Base-by-base conservation (phyloP, 805 yeast species). In the Ogataea haglerorum region DNA sequence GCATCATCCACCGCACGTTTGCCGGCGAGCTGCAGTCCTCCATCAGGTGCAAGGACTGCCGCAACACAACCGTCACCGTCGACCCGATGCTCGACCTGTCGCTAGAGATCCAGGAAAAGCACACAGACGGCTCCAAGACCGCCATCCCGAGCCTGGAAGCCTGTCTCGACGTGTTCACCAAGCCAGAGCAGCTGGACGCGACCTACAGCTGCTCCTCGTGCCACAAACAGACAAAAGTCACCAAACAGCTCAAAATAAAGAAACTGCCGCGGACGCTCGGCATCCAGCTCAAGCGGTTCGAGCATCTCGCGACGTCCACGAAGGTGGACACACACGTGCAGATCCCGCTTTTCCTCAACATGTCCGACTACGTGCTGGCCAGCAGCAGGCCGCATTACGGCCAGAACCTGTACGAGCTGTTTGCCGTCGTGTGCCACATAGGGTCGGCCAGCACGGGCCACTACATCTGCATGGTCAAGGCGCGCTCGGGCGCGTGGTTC, bases 381-480 rank as follows among this genome's bases (percentile, higher is more conserved):
- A 45, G 39, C 5, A 24, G 34, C 8, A 23, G 37, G 13, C 34
- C 31, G 5, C 36, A 36, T 13, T 19, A 37, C 2, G 55, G 64
- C 14, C 64, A 40, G 37, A 38, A 40, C 13, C 63, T 78, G 2
- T 91, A 85, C 62, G 96, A 91, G 62, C 70, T 93, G 30, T 88
- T 81, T 63, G 96, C 91, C 2, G 77, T 90, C 23, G 83, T 93
- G 8, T 80, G 88, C 53, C 99, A 93, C 61, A 80, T 80, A 24
- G 99, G 99, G 1, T 81, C 91, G 14, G 93, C 91, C 6, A 88
- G 88, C 58, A 93, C 97, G 2, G 99, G 99, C 9, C 99, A 93
- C 61, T 93, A 93, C 60, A 75, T 90, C 10, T 82, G 93, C 13
- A 72, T 82, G 53, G 75, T 86, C 46, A 91, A 90, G 57, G 76